Evolutionary conservation across 1,284 basidiomycete genomes (phyloP).

Genomic region (Ganoderma resinaceum): DNA sequence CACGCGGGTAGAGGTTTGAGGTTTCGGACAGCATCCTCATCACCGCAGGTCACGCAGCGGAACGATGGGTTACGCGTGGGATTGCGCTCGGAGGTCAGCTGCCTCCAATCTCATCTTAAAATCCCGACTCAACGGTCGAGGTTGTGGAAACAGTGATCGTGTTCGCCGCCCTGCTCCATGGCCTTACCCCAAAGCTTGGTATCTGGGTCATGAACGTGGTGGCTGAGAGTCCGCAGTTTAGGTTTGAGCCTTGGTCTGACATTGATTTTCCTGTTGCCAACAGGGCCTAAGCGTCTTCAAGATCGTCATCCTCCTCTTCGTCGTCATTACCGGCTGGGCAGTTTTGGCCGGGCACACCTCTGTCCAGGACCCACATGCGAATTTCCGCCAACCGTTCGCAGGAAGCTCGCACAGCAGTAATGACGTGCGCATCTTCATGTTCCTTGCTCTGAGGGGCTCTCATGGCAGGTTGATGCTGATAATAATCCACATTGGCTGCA

Average conservation of each 20-base stretch:
- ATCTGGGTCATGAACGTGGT: conserved; percentile 40
- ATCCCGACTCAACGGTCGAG: background rate
- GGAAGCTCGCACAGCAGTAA: conserved; percentile 71
- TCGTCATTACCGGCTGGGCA: conserved; percentile 58
- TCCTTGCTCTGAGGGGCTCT: background rate
- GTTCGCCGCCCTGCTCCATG: conserved; percentile 34
- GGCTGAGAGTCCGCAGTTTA: background rate
- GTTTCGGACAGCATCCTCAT: conserved; percentile 51
- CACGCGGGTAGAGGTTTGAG: background rate
- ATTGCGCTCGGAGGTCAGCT: conserved; percentile 60
- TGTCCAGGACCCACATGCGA: conserved; percentile 54
- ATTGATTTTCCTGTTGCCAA: background rate
- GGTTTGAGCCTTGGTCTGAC: background rate
- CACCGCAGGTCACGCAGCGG: conserved; percentile 48
- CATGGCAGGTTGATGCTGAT: background rate
- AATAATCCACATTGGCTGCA: conserved; percentile 26
- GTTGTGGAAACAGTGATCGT: conserved; percentile 30
- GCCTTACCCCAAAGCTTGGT: conserved; percentile 36
- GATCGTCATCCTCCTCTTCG: conserved; percentile 60
- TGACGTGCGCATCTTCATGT: conserved; percentile 49
- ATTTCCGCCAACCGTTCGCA: conserved; percentile 52
- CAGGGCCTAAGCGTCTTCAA: conserved; percentile 65
- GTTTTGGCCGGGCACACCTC: conserved; percentile 52
- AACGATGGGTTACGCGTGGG: conserved; percentile 58
- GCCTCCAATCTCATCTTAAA: too few species aligned